Conservation (phyloP, 2,329 filamentous ascomycete species). For the Sphaerulina populicola region DNA sequence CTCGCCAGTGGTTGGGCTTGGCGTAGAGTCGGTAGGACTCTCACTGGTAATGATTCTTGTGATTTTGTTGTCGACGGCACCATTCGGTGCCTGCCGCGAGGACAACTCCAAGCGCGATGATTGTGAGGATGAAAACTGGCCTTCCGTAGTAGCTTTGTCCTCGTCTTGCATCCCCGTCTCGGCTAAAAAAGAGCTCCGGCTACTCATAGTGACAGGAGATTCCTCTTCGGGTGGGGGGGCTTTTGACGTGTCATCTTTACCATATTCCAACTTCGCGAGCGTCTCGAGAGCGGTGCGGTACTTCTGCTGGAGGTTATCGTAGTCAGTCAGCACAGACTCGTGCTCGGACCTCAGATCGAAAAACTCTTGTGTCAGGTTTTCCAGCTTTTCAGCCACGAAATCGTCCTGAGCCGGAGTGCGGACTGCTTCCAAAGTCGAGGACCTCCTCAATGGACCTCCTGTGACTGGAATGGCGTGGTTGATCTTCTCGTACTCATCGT, state of each 20-base stretch:
- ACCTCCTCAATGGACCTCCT: constrained; percentile 10
- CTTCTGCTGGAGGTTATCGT: constrained; percentile 68
- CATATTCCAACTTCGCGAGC: constrained; percentile 74
- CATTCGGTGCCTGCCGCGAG: constrained; percentile 65
- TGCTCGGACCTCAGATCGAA: constrained; percentile 86
- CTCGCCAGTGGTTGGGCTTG: constrained; percentile 30
- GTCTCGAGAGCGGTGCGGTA: constrained; percentile 83
- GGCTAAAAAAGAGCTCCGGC: constrained; percentile 77
- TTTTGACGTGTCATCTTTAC: constrained; percentile 17
- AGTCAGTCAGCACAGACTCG: constrained; percentile 72
- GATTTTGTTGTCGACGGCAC: constrained; percentile 32
- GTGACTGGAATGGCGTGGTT: constrained; percentile 12
- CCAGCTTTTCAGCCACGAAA: constrained; percentile 85
- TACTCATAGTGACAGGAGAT: constrained; percentile 46
- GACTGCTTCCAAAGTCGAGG: constrained; percentile 33
- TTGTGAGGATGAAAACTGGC: constrained; percentile 68
- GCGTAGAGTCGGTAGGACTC: constrained; percentile 6
- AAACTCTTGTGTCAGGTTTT: constrained; percentile 83
- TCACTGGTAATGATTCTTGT: constrained; percentile 13
- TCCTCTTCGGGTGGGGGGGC: constrained; percentile 57
- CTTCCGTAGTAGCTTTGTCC: constrained; percentile 49
- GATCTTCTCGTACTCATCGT: constrained; percentile 18
- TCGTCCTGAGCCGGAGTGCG: constrained; percentile 71
- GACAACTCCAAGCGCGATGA: constrained; percentile 92
- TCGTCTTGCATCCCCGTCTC: constrained; percentile 62